phyloP scores from a whole-genome alignment of 2,329 filamentous ascomycete species.

The Helotiales sp. region DNA sequence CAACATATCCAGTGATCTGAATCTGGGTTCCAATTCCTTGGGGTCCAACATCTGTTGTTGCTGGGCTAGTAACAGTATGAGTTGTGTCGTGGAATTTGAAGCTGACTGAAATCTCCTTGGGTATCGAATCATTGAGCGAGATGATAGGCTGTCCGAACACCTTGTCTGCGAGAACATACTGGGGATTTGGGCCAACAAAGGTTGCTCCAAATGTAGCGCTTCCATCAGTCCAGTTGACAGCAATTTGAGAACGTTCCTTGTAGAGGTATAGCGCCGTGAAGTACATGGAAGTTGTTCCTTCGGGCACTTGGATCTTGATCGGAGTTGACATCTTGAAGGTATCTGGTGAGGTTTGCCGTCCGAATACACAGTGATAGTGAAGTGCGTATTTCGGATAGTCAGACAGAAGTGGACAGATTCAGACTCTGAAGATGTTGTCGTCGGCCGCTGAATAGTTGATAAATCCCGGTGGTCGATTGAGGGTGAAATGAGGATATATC shows the following conservation, averaged over 20 bases:
- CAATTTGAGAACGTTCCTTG: slow-evolving; percentile 1
- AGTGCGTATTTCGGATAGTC: neutral
- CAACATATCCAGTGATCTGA: slow-evolving; percentile 16
- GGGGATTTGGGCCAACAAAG: slow-evolving; percentile 14
- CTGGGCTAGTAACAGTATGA: neutral
- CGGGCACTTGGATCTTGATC: slow-evolving; percentile 8
- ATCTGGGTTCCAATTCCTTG: slow-evolving; percentile 14
- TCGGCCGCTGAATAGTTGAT: neutral
- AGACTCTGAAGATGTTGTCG: neutral
- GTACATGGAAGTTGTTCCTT: slow-evolving; percentile 12
- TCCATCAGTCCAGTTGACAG: slow-evolving; percentile 18
- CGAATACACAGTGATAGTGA: too few relatives aligned
- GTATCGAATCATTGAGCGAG: slow-evolving; percentile 7
- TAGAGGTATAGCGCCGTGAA: slow-evolving; percentile 21
- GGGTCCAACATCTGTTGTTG: slow-evolving; percentile 12
- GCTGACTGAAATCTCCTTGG: slow-evolving; percentile 12
- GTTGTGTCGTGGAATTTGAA: slow-evolving; percentile 17
- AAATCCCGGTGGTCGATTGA: too few relatives aligned
- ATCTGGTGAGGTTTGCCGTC: neutral
- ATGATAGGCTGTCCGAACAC: slow-evolving; percentile 19
- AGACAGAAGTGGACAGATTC: neutral
- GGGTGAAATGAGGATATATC: neutral
- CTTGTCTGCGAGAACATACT: slow-evolving; percentile 17
- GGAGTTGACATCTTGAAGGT: slow-evolving; percentile 14
- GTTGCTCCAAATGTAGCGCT: slow-evolving; percentile 20